Conservation (phyloP, 352 stramenopile genomes). For the Phytopythium chamaehyphon region DNA sequence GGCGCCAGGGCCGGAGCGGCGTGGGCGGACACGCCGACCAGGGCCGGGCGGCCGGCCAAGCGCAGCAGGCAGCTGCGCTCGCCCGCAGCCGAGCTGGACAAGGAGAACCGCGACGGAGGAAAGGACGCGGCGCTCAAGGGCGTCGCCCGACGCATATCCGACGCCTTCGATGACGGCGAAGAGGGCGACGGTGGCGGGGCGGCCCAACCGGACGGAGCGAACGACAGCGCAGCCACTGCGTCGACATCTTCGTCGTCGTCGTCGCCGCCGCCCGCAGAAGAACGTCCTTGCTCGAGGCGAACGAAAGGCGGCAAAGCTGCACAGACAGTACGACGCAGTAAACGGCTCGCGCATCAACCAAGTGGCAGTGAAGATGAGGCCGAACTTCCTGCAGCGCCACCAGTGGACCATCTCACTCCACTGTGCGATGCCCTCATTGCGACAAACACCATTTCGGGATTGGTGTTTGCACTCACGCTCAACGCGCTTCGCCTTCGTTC, state of each 20-base stretch:
- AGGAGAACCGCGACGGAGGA: conserved; percentile 7
- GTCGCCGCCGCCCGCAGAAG: background rate
- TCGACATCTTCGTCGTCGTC: background rate
- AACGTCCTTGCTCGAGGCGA: background rate
- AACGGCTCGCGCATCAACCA: conserved; percentile 15
- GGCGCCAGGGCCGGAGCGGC: conserved; percentile 26
- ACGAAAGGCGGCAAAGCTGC: background rate
- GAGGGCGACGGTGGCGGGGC: background rate
- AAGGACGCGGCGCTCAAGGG: background rate
- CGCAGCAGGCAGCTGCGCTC: conserved; percentile 12
- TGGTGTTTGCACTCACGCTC: conserved; percentile 32
- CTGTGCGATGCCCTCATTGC: conserved; percentile 29
- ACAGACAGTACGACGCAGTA: conserved; percentile 17
- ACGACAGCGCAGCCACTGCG: background rate
- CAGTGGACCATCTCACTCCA: conserved; percentile 19
- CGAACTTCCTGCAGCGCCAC: background rate
- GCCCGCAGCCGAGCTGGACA: conserved; percentile 2
- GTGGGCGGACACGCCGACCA: conserved; percentile 42
- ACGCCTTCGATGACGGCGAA: conserved; percentile 6
- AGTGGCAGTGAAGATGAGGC: conserved; percentile 5
- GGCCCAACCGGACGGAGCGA: background rate
- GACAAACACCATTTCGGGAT: conserved; percentile 37
- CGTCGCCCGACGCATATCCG: conserved; percentile 4
- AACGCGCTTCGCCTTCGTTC: conserved; percentile 24
- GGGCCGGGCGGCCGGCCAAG: conserved; percentile 33